Conservation (phyloP, 2,329 filamentous ascomycete species). For the Alternaria sp. region DNA sequence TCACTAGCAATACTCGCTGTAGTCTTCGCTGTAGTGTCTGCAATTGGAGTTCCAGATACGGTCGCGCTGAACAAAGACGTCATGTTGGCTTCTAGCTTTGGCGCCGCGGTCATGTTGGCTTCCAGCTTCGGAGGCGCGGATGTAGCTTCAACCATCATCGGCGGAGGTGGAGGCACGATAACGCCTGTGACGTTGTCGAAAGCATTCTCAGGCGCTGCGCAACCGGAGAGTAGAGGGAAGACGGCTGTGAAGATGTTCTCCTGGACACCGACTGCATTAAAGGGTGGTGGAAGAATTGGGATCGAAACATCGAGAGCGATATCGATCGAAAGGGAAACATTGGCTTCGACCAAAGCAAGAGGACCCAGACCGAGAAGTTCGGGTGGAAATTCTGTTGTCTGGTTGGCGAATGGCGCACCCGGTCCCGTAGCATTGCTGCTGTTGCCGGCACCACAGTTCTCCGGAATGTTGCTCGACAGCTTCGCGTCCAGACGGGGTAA, state of each 20-base stretch:
- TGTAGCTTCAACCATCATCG: background rate
- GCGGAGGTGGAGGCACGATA: constrained; percentile 1
- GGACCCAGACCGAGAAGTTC: constrained; percentile 11
- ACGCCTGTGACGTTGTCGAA: background rate
- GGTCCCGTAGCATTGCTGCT: background rate
- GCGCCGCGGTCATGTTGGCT: background rate
- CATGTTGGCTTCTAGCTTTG: background rate
- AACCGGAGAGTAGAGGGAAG: constrained; percentile 27
- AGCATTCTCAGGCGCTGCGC: constrained; percentile 16
- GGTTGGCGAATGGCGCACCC: constrained; percentile 6
- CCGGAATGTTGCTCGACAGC: constrained; percentile 28
- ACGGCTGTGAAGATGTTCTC: constrained; percentile 29
- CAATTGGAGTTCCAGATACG: background rate
- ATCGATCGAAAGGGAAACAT: constrained; percentile 29
- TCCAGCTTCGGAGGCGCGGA: background rate
- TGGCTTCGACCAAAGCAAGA: constrained; percentile 34
- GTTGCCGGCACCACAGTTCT: constrained; percentile 22
- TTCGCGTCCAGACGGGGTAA: constrained; percentile 40
- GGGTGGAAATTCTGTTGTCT: background rate
- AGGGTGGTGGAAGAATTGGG: constrained; percentile 25
- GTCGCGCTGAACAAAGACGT: background rate
- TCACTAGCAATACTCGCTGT: background rate
- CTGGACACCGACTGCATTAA: constrained; percentile 16
- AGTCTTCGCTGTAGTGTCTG: background rate
- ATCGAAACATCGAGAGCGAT: constrained; percentile 27